A percentile compares a stretch with the other conserved stretches of the same genome.
Evolutionary conservation across 805 yeast species (phyloP).

Genomic region (Candida odintsovae): DNA sequence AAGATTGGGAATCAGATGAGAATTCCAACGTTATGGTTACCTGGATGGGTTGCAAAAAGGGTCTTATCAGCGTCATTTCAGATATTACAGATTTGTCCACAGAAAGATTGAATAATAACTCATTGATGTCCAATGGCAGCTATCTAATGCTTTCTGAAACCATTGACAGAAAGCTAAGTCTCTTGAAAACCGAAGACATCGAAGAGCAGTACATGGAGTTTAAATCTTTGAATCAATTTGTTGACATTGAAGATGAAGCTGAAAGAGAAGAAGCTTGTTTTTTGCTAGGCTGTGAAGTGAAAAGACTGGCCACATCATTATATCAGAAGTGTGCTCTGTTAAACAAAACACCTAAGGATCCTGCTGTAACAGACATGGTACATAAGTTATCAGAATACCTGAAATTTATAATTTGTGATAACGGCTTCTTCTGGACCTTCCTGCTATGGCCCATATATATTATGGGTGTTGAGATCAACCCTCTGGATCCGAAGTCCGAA

Average conservation of each 20-base stretch:
- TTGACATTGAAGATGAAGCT: not conserved
- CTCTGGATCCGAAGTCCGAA: slow-evolving; percentile 2
- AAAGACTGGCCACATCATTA: slow-evolving; percentile 3
- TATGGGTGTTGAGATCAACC: slow-evolving; percentile 1
- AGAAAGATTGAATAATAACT: slow-evolving; percentile 1
- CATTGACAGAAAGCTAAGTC: not conserved
- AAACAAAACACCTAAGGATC: slow-evolving; percentile 4
- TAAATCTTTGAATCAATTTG: not conserved
- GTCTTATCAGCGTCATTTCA: slow-evolving; percentile 3
- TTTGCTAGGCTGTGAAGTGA: slow-evolving; percentile 6
- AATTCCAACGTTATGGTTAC: slow-evolving; percentile 1
- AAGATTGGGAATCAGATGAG: slow-evolving; percentile 3
- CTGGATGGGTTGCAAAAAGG: slow-evolving; percentile 9
- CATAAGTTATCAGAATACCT: not conserved
- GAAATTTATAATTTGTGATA: slow-evolving; percentile 3
- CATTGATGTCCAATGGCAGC: not conserved
- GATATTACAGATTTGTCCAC: slow-evolving; percentile 7
- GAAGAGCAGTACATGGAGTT: not conserved
- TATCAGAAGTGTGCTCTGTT: slow-evolving; percentile 5
- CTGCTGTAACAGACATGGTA: not conserved
- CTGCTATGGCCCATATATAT: slow-evolving; percentile 10
- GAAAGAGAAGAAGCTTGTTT: slow-evolving; percentile 6
- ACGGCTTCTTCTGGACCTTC: slow-evolving; percentile 5
- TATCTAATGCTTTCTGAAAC: not conserved
- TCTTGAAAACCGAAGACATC: not conserved